phyloP scores from a whole-genome alignment of 208 protist genomes.

The Trypanosoma mega region DNA sequence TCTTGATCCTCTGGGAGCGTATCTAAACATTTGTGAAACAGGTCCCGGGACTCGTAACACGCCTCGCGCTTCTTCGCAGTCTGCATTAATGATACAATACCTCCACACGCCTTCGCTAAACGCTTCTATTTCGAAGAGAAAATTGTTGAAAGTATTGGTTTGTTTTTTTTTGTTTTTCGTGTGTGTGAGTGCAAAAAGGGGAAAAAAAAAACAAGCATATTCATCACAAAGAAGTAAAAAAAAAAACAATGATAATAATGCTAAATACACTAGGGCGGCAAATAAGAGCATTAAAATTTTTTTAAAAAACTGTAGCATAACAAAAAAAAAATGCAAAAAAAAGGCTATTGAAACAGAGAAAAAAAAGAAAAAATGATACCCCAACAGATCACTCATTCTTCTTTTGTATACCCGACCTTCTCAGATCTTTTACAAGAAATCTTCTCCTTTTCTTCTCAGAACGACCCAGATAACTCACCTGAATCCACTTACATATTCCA shows the following conservation, averaged over 20 bases:
- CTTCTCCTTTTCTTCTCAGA: neutral
- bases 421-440: too few relatives aligned
- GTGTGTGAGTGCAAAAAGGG: too few relatives aligned
- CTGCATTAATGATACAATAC: conserved; percentile 42
- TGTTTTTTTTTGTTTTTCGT: too few relatives aligned
- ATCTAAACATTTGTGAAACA: conserved; percentile 81
- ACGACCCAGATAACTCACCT: conserved; percentile 14
- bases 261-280: neutral
- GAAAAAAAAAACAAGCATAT: conserved; percentile 4
- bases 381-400: neutral
- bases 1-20: conserved; percentile 59
- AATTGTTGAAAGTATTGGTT: too few relatives aligned
- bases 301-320: too few relatives aligned
- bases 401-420: too few relatives aligned
- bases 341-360: neutral
- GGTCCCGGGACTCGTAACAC: conserved; percentile 73
- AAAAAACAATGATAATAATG: conserved; percentile 16
- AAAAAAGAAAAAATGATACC: conserved; percentile 10
- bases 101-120: neutral
- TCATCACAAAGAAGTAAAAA: conserved; percentile 12
- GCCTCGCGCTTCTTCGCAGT: conserved; percentile 71
- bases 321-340: too few relatives aligned
- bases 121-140: too few relatives aligned
- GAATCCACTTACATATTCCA: conserved; percentile 47
- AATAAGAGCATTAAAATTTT: neutral